A percentile compares a stretch with the other conserved stretches of the same genome.
Conservation (phyloP, 495 filamentous ascomycete genomes). For the Neurospora terricola region DNA sequence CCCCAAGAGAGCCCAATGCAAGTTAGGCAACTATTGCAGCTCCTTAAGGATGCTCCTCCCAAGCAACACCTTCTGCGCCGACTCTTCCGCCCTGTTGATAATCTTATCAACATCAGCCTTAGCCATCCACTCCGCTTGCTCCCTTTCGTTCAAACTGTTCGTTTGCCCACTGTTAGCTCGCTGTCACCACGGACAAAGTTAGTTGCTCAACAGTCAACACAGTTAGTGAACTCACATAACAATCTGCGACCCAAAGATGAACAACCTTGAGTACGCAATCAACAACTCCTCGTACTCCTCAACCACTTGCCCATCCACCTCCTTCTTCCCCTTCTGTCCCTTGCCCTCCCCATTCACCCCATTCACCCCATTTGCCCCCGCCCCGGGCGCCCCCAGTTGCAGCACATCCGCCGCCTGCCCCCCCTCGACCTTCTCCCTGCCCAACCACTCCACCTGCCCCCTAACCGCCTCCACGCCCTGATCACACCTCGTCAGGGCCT, state of each 20-base stretch:
- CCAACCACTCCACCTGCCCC: not conserved
- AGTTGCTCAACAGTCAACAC: not conserved
- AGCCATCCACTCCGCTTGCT: not conserved
- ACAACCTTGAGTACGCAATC: not conserved
- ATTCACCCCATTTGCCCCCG: not conserved
- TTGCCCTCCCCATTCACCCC: too few species aligned
- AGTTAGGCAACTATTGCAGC: not conserved
- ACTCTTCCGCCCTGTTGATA: not conserved
- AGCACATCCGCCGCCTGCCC: not conserved
- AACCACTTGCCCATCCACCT: not conserved
- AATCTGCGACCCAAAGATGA: slow-evolving; percentile 2
- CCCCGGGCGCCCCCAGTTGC: not conserved
- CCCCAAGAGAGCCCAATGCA: not conserved
- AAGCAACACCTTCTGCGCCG: not conserved
- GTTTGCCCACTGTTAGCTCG: not conserved
- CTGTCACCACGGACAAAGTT: not conserved
- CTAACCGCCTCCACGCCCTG: not conserved
- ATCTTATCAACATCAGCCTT: not conserved
- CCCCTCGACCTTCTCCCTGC: not conserved
- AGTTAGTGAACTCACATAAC: not conserved
- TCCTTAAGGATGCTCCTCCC: not conserved
- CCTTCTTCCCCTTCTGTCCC: not conserved
- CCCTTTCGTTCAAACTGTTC: not conserved
- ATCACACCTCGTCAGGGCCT: not conserved
- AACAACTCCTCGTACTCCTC: not conserved